These are phyloP conservation scores for Sporothrix protearum DNA, from an alignment of 2,329 filamentous ascomycete species.

Conservation along the genomic window DNA sequence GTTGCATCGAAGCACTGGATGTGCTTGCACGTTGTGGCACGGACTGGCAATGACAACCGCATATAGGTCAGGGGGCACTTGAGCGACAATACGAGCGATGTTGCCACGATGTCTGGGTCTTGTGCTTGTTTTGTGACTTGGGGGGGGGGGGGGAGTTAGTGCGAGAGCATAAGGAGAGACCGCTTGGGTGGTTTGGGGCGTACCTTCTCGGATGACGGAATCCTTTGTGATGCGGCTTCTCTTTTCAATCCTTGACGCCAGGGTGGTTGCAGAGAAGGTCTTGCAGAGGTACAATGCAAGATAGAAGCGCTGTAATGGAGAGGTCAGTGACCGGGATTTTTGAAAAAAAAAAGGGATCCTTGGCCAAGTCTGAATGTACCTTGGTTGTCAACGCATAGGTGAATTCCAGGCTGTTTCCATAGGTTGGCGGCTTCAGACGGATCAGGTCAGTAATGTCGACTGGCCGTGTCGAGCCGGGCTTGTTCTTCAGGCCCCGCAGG, in stretches of 20 bases:
- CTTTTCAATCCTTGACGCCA: constrained; percentile 64
- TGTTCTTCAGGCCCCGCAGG: constrained; percentile 90
- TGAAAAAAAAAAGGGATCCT: no score
- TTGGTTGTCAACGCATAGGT: constrained; percentile 91
- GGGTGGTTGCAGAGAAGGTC: constrained; percentile 64
- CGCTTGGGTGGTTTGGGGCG: constrained; percentile 32
- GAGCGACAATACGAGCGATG: constrained; percentile 81
- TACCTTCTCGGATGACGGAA: constrained; percentile 80
- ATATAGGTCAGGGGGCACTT: constrained; percentile 90
- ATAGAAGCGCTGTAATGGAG: constrained; percentile 61
- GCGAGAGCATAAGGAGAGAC: background rate
- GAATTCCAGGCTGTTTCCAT: constrained; percentile 74
- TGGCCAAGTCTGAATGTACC: constrained; percentile 46
- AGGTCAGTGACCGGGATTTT: background rate
- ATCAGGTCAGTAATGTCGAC: constrained; percentile 82
- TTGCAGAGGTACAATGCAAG: constrained; percentile 73
- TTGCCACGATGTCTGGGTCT: constrained; percentile 85
- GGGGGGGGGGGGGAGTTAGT: constrained; percentile 29
- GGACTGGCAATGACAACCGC: constrained; percentile 74
- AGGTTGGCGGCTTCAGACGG: constrained; percentile 62
- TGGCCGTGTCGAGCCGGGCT: constrained; percentile 88
- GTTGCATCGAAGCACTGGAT: constrained; percentile 93
- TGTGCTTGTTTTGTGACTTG: constrained; percentile 75
- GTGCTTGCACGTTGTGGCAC: constrained; percentile 76
- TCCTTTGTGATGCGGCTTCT: constrained; percentile 73